phyloP scores from a whole-genome alignment of 2,329 filamentous ascomycete genomes.

The Blumeria hordei region DNA sequence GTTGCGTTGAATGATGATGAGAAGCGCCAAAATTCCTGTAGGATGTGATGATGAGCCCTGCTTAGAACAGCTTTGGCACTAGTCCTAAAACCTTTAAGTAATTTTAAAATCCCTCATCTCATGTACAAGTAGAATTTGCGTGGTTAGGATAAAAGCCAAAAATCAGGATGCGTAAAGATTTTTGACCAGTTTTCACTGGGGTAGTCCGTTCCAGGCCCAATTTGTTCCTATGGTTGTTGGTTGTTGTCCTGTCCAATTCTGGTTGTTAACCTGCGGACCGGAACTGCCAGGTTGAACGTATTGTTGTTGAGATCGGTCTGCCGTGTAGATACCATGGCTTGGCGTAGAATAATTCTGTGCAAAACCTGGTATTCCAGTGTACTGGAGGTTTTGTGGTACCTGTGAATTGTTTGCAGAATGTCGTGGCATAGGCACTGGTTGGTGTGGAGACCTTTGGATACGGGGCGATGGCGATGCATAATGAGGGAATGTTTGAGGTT shows the following conservation, averaged over 20 bases:
- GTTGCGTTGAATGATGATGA: too few relatives aligned
- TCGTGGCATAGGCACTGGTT: constrained; percentile 34
- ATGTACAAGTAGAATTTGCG: too few relatives aligned
- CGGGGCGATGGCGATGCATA: constrained; percentile 23
- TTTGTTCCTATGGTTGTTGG: constrained; percentile 8
- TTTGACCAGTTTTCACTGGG: neutral
- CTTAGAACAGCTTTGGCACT: too few relatives aligned
- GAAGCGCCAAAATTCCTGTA: too few relatives aligned
- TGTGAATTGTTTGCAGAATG: constrained; percentile 28
- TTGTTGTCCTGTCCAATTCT: constrained; percentile 15
- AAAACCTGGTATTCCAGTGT: constrained; percentile 37
- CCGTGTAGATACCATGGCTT: constrained; percentile 31
- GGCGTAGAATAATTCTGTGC: constrained; percentile 31
- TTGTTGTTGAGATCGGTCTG: constrained; percentile 35
- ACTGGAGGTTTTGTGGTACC: constrained; percentile 34
- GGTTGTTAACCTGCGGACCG: constrained; percentile 11
- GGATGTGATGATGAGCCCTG: too few relatives aligned
- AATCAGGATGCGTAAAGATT: neutral
- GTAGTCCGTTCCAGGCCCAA: constrained; percentile 11
- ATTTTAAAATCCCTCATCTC: too few relatives aligned
- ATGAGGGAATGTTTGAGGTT: constrained; percentile 31
- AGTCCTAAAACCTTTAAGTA: too few relatives aligned
- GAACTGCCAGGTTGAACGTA: constrained; percentile 39
- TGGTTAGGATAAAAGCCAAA: too few relatives aligned
- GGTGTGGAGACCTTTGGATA: constrained; percentile 23